Percentiles rank a stretch among this genome's conserved stretches.
phyloP scores from a whole-genome alignment of 129 eudicot genomes.

The Saussurea involucrata region DNA sequence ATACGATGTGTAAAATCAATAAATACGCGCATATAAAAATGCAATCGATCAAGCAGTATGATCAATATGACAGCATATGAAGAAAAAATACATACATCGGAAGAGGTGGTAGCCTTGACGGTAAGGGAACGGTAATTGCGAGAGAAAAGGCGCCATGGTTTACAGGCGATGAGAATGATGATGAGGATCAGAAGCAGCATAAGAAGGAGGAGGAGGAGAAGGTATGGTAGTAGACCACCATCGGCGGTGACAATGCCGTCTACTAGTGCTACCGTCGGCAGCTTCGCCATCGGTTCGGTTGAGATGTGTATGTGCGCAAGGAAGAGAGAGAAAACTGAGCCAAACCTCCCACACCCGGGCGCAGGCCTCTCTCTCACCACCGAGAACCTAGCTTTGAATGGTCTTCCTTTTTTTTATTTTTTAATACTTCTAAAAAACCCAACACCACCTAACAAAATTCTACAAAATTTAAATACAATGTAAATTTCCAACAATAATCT shows the following conservation, averaged over 20 bases:
- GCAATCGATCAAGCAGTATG: conserved; percentile 9
- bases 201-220: conserved; percentile 35
- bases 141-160: conserved; percentile 75
- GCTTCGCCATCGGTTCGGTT: conserved; percentile 42
- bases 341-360: conserved; percentile 26
- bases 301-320: conserved; percentile 17
- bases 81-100: conserved; percentile 26
- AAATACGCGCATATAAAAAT: neutral
- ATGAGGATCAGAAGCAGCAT: conserved; percentile 55
- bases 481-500: too few species aligned
- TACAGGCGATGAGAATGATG: conserved; percentile 58
- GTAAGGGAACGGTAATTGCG: conserved; percentile 45
- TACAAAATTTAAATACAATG: too few species aligned
- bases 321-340: conserved; percentile 27
- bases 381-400: conserved; percentile 44
- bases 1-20: neutral
- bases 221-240: conserved; percentile 19
- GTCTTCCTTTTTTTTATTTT: conserved; percentile 13
- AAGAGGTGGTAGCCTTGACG: conserved; percentile 42
- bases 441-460: neutral
- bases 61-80: neutral
- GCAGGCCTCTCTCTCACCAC: conserved; percentile 26
- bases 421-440: neutral
- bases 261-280: conserved; percentile 31
- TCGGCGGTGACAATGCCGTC: conserved; percentile 23